phyloP scores from a whole-genome alignment of 805 yeast genomes.

The Ogataea dorogensis region DNA sequence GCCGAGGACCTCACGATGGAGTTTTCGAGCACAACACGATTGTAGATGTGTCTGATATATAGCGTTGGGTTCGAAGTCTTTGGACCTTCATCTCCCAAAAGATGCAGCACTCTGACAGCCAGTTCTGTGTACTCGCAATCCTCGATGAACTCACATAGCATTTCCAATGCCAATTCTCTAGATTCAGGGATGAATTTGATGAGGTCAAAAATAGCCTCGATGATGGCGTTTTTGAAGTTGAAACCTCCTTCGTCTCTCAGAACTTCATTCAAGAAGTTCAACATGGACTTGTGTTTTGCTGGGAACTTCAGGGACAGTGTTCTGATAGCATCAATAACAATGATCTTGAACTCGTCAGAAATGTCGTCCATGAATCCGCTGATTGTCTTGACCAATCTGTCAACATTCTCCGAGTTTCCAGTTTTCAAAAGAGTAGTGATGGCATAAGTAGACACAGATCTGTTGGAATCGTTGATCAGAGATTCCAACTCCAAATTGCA shows the following conservation, averaged over 20 bases:
- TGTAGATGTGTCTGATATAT: slow-evolving; percentile 93
- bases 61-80: slow-evolving; percentile 78
- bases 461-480: slow-evolving; percentile 81
- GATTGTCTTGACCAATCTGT: slow-evolving; percentile 83
- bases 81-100: slow-evolving; percentile 95
- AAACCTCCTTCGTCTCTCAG: slow-evolving; percentile 91
- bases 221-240: slow-evolving; percentile 78
- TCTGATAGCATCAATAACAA: slow-evolving; percentile 92
- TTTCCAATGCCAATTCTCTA: slow-evolving; percentile 77
- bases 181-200: slow-evolving; percentile 84
- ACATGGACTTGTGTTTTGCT: slow-evolving; percentile 77
- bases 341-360: slow-evolving; percentile 91
- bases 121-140: slow-evolving; percentile 96
- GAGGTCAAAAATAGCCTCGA: slow-evolving; percentile 90
- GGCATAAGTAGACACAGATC: slow-evolving; percentile 94
- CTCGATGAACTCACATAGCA: slow-evolving; percentile 94
- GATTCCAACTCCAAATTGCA: slow-evolving; percentile 86
- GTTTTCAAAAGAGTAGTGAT: slow-evolving; percentile 94
- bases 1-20: slow-evolving; percentile 96
- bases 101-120: slow-evolving; percentile 86
- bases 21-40: slow-evolving; percentile 94
- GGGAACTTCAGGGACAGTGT: slow-evolving; percentile 93
- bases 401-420: slow-evolving; percentile 86
- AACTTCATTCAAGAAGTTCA: slow-evolving; percentile 75
- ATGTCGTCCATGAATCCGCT: slow-evolving; percentile 88